phyloP scores from a whole-genome alignment of 2,329 filamentous ascomycete species.

The Volutella citrinella region DNA sequence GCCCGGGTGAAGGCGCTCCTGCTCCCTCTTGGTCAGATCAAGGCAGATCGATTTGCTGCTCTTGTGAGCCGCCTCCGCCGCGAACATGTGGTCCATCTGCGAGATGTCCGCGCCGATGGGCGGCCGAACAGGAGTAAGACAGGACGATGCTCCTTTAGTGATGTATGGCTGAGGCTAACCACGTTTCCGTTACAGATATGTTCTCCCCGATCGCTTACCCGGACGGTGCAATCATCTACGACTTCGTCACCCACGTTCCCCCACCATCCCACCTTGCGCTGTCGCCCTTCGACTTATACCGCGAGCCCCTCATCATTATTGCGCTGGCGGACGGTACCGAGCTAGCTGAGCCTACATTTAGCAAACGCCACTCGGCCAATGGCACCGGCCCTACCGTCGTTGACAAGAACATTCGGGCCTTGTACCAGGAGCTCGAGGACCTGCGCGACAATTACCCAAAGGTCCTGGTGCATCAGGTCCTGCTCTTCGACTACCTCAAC shows the following conservation, averaged over 20 bases:
- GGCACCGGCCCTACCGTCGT: slow-evolving; percentile 47
- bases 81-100: slow-evolving; percentile 78
- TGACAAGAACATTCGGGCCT: slow-evolving; percentile 55
- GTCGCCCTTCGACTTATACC: slow-evolving; percentile 85
- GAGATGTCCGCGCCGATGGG: slow-evolving; percentile 82
- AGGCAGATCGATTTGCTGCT: slow-evolving; percentile 71
- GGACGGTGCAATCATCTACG: slow-evolving; percentile 81
- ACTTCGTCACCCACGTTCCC: slow-evolving; percentile 76
- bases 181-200: slow-evolving; percentile 62
- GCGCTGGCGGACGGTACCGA: slow-evolving; percentile 81
- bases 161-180: slow-evolving; percentile 15
- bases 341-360: slow-evolving; percentile 52
- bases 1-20: slow-evolving; percentile 87
- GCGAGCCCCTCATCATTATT: slow-evolving; percentile 79
- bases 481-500: slow-evolving; percentile 72
- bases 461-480: slow-evolving; percentile 71
- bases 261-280: slow-evolving; percentile 76
- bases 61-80: slow-evolving; percentile 76
- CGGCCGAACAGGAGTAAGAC: slow-evolving; percentile 77
- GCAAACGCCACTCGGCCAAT: slow-evolving; percentile 51
- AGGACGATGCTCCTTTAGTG: slow-evolving; percentile 6
- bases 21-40: slow-evolving; percentile 83
- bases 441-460: slow-evolving; percentile 71
- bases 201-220: slow-evolving; percentile 91
- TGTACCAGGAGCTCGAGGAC: slow-evolving; percentile 67